Evolutionary conservation across 371 early-diverging fungal species (phyloP).

Genomic region (Chytridium lagenaria): DNA sequence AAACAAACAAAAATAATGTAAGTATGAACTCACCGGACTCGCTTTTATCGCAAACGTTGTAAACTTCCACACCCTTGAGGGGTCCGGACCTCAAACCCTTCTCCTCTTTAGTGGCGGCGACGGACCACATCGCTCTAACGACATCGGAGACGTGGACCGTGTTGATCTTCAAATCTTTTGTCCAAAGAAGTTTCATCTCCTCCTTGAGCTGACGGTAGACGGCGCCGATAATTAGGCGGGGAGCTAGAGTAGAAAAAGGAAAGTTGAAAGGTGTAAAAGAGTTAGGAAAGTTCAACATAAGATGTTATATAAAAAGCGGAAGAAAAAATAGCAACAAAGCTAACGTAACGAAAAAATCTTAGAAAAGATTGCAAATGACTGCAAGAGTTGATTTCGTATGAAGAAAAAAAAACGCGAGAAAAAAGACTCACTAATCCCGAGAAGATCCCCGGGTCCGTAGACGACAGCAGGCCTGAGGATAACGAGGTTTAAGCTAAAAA

Average conservation of each 20-base stretch:
- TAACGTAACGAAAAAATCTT: too few species aligned
- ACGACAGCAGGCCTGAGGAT: conserved; percentile 90
- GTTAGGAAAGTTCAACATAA: too few species aligned
- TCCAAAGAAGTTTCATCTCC: conserved; percentile 92
- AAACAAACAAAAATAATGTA: background rate
- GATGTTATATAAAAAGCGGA: too few species aligned
- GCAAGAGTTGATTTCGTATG: too few species aligned
- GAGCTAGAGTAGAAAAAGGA: conserved; percentile 59
- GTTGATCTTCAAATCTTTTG: conserved; percentile 84
- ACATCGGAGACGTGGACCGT: conserved; percentile 94
- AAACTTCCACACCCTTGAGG: conserved; percentile 63
- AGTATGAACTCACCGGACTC: conserved; percentile 64
- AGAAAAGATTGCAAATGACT: too few species aligned
- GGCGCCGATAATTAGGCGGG: conserved; percentile 88
- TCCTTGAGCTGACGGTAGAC: conserved; percentile 83
- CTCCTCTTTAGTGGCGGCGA: conserved; percentile 52
- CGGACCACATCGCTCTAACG: conserved; percentile 75
- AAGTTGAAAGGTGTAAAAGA: too few species aligned
- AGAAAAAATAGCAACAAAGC: too few species aligned
- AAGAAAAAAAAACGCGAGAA: too few species aligned
- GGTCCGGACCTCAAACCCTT: conserved; percentile 55
- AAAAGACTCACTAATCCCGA: conserved; percentile 72
- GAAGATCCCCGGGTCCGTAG: conserved; percentile 82
- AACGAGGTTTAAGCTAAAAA: conserved; percentile 71
- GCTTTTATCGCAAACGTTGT: conserved; percentile 80